Conservation (phyloP, 805 yeast genomes). For the Candida wancherniae region DNA sequence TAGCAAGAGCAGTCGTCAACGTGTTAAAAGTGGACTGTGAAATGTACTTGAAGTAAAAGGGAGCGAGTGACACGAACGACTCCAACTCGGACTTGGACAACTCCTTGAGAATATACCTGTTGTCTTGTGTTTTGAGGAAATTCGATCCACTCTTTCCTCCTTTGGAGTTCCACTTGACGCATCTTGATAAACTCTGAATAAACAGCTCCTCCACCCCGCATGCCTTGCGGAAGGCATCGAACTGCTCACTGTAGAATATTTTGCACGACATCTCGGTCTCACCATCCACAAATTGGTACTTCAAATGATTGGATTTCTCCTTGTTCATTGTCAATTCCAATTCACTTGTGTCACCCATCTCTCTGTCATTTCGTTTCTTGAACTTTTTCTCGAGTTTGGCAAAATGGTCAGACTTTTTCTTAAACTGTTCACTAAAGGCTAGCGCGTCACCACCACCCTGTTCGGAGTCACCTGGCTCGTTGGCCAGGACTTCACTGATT, state of each 20-base stretch:
- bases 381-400: slow-evolving; percentile 40
- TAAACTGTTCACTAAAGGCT: slow-evolving; percentile 25
- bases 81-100: slow-evolving; percentile 84
- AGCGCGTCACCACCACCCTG: slow-evolving; percentile 17
- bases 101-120: slow-evolving; percentile 84
- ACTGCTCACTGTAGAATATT: slow-evolving; percentile 92
- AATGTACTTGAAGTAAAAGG: slow-evolving; percentile 93
- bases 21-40: slow-evolving; percentile 93
- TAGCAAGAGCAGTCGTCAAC: slow-evolving; percentile 89
- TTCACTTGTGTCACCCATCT: slow-evolving; percentile 22
- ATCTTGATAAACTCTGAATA: slow-evolving; percentile 85
- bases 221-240: slow-evolving; percentile 84
- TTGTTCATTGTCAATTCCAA: slow-evolving; percentile 72
- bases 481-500: slow-evolving; percentile 35
- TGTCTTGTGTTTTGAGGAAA: slow-evolving; percentile 87
- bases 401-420: slow-evolving; percentile 34
- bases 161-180: slow-evolving; percentile 91
- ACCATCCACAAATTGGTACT: slow-evolving; percentile 88
- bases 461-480: slow-evolving; percentile 6
- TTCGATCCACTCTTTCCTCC: slow-evolving; percentile 98
- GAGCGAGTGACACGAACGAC: slow-evolving; percentile 92
- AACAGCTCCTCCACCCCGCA: slow-evolving; percentile 75
- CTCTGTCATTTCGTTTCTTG: slow-evolving; percentile 24
- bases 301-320: slow-evolving; percentile 81
- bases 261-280: slow-evolving; percentile 82